A percentile compares a stretch with the other conserved stretches of the same genome.
phyloP scores from a whole-genome alignment of 208 protist genomes.

The Trypanosoma conorhini region DNA sequence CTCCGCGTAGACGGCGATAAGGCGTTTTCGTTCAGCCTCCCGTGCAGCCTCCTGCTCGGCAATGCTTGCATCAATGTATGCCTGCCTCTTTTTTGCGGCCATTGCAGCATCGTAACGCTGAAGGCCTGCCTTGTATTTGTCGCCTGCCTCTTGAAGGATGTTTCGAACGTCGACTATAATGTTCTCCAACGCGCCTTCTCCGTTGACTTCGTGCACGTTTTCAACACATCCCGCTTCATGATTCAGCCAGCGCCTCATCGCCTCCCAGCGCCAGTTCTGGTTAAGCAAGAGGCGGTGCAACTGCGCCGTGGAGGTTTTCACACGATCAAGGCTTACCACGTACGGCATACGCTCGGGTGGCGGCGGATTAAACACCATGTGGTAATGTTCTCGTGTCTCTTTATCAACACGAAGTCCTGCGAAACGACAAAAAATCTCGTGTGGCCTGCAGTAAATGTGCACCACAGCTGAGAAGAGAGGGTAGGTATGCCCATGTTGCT shows the following conservation, averaged over 20 bases:
- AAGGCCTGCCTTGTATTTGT: conserved; percentile 36
- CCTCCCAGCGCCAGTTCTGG: conserved; percentile 57
- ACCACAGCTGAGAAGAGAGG: conserved; percentile 53
- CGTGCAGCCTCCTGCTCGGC: conserved; percentile 42
- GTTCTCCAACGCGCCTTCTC: conserved; percentile 37
- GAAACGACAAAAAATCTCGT: conserved; percentile 78
- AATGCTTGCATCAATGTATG: conserved; percentile 37
- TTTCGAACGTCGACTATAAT: conserved; percentile 36
- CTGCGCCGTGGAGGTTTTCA: conserved; percentile 53
- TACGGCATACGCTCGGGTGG: conserved; percentile 66
- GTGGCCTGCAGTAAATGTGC: conserved; percentile 60
- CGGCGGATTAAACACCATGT: conserved; percentile 80
- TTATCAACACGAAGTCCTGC: conserved; percentile 78
- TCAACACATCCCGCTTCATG: conserved; percentile 21
- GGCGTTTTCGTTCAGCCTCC: conserved; percentile 68
- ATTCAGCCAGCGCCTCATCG: conserved; percentile 52
- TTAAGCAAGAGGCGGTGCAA: conserved; percentile 69
- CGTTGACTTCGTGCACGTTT: conserved; percentile 65
- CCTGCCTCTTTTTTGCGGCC: conserved; percentile 40
- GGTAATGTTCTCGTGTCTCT: conserved; percentile 78
- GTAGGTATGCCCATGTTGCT: conserved; percentile 32
- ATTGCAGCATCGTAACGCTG: conserved; percentile 39
- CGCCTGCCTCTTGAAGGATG: conserved; percentile 33
- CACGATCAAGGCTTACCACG: conserved; percentile 68
- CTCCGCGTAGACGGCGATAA: conserved; percentile 68